A percentile compares a stretch with the other conserved stretches of the same genome.
Evolutionary conservation across 2,329 filamentous ascomycete genomes (phyloP).

Genomic region (Xylaria sp.): DNA sequence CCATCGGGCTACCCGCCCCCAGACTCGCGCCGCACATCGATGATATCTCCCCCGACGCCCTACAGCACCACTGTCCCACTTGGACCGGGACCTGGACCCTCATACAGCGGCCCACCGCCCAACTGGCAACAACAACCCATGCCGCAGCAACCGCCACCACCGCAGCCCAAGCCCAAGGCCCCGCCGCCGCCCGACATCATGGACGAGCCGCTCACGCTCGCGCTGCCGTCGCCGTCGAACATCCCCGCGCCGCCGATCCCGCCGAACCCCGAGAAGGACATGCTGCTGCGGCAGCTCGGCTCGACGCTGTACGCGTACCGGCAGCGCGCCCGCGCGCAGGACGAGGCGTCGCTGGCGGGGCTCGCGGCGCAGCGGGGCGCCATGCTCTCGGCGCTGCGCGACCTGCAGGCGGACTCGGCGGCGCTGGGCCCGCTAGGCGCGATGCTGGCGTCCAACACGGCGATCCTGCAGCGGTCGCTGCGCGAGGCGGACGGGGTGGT

Average conservation of each 20-base stretch:
- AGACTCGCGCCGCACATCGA: slow-evolving; percentile 25
- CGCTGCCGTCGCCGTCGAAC: slow-evolving; percentile 51
- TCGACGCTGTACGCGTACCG: slow-evolving; percentile 70
- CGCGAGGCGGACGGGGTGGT: slow-evolving; percentile 79
- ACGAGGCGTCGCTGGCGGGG: slow-evolving; percentile 72
- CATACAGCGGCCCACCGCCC: slow-evolving; percentile 27
- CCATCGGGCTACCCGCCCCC: slow-evolving; percentile 26
- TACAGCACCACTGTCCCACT: slow-evolving; percentile 19
- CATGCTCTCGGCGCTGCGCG: slow-evolving; percentile 69
- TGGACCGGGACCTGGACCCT: slow-evolving; percentile 9
- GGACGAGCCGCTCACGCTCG: slow-evolving; percentile 58
- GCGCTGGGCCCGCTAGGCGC: slow-evolving; percentile 71
- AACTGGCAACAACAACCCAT: slow-evolving; percentile 34
- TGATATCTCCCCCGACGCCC: slow-evolving; percentile 20
- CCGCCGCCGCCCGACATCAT: slow-evolving; percentile 57
- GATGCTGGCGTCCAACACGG: slow-evolving; percentile 74
- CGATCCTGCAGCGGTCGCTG: slow-evolving; percentile 76
- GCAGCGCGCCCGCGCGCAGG: slow-evolving; percentile 69
- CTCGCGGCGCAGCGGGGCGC: slow-evolving; percentile 79
- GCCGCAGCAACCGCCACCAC: slow-evolving; percentile 33
- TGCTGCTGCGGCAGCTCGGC: slow-evolving; percentile 76
- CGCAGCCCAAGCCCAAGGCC: slow-evolving; percentile 42
- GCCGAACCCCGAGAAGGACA: slow-evolving; percentile 94
- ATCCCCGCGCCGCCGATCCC: slow-evolving; percentile 82
- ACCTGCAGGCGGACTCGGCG: slow-evolving; percentile 73